These are phyloP conservation scores for Eucalyptus virginea DNA, from an alignment of 345 rosid species.

Conservation along the genomic window DNA sequence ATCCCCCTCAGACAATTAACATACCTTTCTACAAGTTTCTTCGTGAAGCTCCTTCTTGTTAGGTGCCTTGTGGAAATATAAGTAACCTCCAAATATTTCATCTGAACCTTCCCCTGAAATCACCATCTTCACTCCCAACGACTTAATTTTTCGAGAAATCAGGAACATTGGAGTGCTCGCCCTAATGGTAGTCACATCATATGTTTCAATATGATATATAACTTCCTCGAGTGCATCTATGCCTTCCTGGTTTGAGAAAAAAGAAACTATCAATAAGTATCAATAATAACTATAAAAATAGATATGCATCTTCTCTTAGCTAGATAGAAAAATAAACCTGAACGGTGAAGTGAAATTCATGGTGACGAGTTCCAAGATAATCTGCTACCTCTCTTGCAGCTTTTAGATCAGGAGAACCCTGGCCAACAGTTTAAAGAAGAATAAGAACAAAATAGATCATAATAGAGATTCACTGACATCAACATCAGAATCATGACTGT, in stretches of 20 bases:
- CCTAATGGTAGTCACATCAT: constrained; percentile 85
- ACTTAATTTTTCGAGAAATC: constrained; percentile 85
- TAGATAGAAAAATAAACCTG: constrained; percentile 27
- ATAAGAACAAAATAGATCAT: neutral
- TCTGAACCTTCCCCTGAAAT: constrained; percentile 96
- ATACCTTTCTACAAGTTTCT: constrained; percentile 90
- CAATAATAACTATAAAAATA: neutral
- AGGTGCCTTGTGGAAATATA: constrained; percentile 97
- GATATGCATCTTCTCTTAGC: neutral
- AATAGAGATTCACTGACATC: neutral
- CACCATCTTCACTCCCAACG: constrained; percentile 97
- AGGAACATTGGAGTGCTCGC: constrained; percentile 99
- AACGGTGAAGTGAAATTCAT: constrained; percentile 88
- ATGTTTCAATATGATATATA: constrained; percentile 90
- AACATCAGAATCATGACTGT: neutral
- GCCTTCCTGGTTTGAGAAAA: constrained; percentile 45
- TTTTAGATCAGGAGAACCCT: constrained; percentile 92
- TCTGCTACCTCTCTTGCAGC: constrained; percentile 87
- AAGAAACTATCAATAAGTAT: neutral
- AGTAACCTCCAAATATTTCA: constrained; percentile 92
- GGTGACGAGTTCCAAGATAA: constrained; percentile 84
- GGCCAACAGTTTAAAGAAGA: neutral
- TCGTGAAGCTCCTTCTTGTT: constrained; percentile 80
- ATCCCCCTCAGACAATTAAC: neutral
- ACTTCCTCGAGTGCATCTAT: constrained; percentile 96